Evolutionary conservation across 129 eudicot species (phyloP), one percentile per base, ranked within the genome.

Genomic region (Saposhnikovia divaricata): DNA sequence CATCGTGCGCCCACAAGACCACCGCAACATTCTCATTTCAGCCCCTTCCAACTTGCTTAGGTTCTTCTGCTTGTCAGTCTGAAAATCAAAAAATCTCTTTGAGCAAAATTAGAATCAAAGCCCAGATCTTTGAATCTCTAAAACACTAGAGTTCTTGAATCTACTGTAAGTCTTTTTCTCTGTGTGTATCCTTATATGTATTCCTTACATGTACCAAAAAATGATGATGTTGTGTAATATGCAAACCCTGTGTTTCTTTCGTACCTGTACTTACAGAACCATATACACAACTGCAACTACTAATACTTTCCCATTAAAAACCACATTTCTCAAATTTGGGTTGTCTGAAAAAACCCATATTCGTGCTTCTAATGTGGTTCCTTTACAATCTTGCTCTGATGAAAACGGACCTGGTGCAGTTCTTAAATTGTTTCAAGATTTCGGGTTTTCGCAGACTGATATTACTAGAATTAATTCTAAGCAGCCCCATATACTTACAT

Each of bases 311-410:
- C 34, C 69, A 2, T n/a, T 25, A 6, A 10, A 25, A n/a, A 9
- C 69, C 69, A n/a, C 69, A 61, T 61, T 61, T 61, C 16, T 61
- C 1, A 21, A 12, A 9, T 8, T 6, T 23, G 50, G 44, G 46
- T n/a, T 74, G 19, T 74, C 77, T 10, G 39, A 7, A 6, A 74
- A 74, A 44, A 31, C 10, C 55, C 77, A 23, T 3, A 4, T n/a
- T 47, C 6, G 77, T 74, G 38, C 21, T 14, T 74, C 55, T 74
- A 74, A 74, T 74, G 9, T 43, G 39, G 21, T 74, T 5, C 6
- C 31, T 3, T 23, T 73, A 21, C n/a, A 73, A 10, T 73, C 77
- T 61, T 61, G 34, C 39, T 23, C 77, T 74, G 77, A 72, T 72
- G 34, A 74, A 44, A 44, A 9, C 13, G 25, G 37, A 23, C 38